A percentile compares a stretch with the other conserved stretches of the same genome.
phyloP scores from a whole-genome alignment of 805 yeast species.

The Saccharomycopsis amapae region DNA sequence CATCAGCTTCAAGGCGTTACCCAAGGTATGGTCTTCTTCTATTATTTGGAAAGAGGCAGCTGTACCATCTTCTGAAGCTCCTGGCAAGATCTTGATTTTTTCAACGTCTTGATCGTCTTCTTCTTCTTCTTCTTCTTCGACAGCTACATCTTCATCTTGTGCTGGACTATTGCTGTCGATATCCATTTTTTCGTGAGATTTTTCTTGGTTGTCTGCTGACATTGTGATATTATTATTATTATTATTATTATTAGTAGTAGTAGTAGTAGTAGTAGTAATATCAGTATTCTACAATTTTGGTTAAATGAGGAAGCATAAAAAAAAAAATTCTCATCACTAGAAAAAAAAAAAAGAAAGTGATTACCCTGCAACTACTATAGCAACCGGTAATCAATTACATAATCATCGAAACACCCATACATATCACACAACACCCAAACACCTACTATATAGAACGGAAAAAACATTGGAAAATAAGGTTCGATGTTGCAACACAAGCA shows the following conservation, averaged over 20 bases:
- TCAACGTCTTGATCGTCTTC: constrained; percentile 25
- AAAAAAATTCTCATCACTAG: neutral
- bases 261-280: too few relatives aligned
- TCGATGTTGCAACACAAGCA: too few relatives aligned
- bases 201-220: neutral
- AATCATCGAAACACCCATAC: too few relatives aligned
- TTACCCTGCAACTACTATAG: too few relatives aligned
- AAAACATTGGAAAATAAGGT: too few relatives aligned
- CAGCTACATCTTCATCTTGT: constrained; percentile 6
- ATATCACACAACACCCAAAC: too few relatives aligned
- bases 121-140: constrained; percentile 20
- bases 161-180: neutral
- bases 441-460: too few relatives aligned
- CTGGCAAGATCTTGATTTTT: constrained; percentile 46
- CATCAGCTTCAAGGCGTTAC: constrained; percentile 87
- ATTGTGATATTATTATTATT: too few relatives aligned
- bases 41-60: constrained; percentile 90
- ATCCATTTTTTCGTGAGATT: neutral
- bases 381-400: too few relatives aligned
- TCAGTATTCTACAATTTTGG: too few relatives aligned
- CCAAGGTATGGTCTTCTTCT: constrained; percentile 95
- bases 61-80: constrained; percentile 86
- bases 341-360: neutral
- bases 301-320: too few relatives aligned
- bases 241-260: too few relatives aligned